Base-by-base conservation (phyloP, 108 stramenopile species). In the Fistulifera pelliculosa region DNA sequence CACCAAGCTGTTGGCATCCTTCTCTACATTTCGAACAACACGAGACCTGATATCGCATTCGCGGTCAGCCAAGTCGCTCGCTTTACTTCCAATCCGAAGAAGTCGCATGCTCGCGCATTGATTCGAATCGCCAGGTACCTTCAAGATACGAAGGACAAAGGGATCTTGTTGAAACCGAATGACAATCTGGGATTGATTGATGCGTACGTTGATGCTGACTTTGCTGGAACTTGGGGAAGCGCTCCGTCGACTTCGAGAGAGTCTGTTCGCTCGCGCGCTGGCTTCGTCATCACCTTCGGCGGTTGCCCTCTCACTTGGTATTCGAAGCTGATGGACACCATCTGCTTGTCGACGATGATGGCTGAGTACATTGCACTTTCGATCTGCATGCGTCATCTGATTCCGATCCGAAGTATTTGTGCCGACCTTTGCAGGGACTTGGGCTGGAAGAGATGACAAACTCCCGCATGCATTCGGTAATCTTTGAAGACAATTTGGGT, bases 171-270 rank as follows among this genome's bases (percentile, higher is more conserved):
- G 17, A 64, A 4, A 18, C 60, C n/a, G 14, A 49, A 8, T 27
- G 47, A 13, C 45, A 38, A 10, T 16, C 25, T 38, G 4, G 22
- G 11, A n/a, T n/a, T n/a, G 2, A 27, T 79, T 18, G 56, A 75
- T 27, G 57, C 45, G 15, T 79, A 60, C 39, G 68, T 66, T 25
- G 69, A 74, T 54, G 66, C 73, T 18, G 73, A 79, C 49, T 76
- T 76, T 54, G 47, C 62, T 48, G 69, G 73, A 7, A 28, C 71
- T 6, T 71, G 25, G 22, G 42, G 56, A 5, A 41, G 41, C 12
- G 78, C 75, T 39, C 22, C 41, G 23, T 10, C 47, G 1, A 24
- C 26, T 14, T 38, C 49, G 40, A 4, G 7, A 11, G 11, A 19
- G 11, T 45, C 19, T 5, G 44, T 21, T 45, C 1, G 47, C n/a